Evolutionary conservation across 768 basidiomycete genomes (phyloP).

Genomic region (Pulveroboletus ravenelii): DNA sequence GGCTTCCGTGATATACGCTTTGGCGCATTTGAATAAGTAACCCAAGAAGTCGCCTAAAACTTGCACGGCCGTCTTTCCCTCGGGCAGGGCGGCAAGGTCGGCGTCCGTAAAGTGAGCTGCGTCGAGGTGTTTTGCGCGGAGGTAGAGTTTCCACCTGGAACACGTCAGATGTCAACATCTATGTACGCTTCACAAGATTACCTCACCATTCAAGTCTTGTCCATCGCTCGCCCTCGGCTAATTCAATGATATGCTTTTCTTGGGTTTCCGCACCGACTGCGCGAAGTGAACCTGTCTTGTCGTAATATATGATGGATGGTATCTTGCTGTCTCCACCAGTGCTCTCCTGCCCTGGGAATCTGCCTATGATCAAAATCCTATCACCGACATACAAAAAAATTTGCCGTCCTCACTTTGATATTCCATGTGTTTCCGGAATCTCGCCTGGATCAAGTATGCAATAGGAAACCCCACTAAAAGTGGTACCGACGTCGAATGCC

Average conservation of each 20-base stretch:
- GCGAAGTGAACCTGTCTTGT: conserved; percentile 33
- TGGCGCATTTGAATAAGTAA: conserved; percentile 42
- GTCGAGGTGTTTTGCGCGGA: conserved; percentile 33
- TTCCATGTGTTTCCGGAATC: conserved; percentile 32
- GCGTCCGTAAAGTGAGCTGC: conserved; percentile 30
- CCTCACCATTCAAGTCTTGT: conserved; percentile 41
- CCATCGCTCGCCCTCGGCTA: conserved; percentile 43
- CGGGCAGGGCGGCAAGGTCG: conserved; percentile 39
- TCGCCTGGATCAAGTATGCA: conserved; percentile 40
- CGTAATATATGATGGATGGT: conserved; percentile 46
- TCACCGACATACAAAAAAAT: background rate
- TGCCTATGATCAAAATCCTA: background rate
- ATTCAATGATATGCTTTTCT: conserved; percentile 35
- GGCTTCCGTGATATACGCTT: conserved; percentile 44
- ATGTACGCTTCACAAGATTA: background rate
- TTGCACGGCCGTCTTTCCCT: conserved; percentile 37
- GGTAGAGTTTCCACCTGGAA: conserved; percentile 35
- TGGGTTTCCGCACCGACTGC: conserved; percentile 45
- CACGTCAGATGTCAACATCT: background rate
- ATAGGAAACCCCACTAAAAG: conserved; percentile 39
- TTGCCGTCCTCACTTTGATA: conserved; percentile 26
- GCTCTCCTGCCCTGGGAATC: conserved; percentile 41
- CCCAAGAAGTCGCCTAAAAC: conserved; percentile 46
- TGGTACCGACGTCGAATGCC: conserved; percentile 39
- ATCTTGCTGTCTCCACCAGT: conserved; percentile 45